Percentiles rank a stretch among this genome's conserved stretches.
Conservation (phyloP, 345 rosid species). For the Acer negundo region DNA sequence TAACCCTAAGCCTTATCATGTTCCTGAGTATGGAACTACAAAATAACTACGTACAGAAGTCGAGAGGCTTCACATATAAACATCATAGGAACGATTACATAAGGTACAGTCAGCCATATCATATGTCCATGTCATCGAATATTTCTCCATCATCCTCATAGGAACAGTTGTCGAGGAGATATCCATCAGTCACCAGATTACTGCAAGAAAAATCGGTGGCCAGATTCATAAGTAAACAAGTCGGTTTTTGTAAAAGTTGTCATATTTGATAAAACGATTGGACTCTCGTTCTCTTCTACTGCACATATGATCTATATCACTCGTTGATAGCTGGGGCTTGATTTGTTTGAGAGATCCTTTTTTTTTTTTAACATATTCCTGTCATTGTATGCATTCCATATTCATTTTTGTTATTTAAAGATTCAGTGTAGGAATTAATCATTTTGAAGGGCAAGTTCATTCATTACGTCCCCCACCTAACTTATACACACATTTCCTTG, state of each 20-base stretch:
- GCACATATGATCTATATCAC: neutral
- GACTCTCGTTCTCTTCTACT: neutral
- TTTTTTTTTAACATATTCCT: neutral
- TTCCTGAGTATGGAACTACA: conserved; percentile 8
- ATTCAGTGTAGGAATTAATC: neutral
- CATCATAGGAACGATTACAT: conserved; percentile 7
- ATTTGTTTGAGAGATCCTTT: neutral
- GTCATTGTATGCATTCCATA: neutral
- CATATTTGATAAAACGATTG: neutral
- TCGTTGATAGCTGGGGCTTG: neutral
- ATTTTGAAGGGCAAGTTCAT: neutral
- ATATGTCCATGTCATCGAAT: conserved; percentile 84
- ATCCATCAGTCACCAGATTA: conserved; percentile 72
- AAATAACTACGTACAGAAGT: neutral
- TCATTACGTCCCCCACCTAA: neutral
- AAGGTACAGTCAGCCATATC: conserved; percentile 24
- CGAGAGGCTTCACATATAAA: conserved; percentile 26
- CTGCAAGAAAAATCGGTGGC: conserved; percentile 47
- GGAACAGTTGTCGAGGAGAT: conserved; percentile 35
- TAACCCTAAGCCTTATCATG: conserved; percentile 21
- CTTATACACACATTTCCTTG: neutral
- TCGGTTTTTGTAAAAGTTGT: neutral
- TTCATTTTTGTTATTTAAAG: neutral
- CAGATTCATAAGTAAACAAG: neutral
- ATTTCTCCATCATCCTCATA: conserved; percentile 73